A percentile compares a stretch with the other conserved stretches of the same genome.
These are phyloP conservation scores for Peribolospora kevripleyi DNA, from an alignment of 768 basidiomycete genomes.

Conservation along the genomic window DNA sequence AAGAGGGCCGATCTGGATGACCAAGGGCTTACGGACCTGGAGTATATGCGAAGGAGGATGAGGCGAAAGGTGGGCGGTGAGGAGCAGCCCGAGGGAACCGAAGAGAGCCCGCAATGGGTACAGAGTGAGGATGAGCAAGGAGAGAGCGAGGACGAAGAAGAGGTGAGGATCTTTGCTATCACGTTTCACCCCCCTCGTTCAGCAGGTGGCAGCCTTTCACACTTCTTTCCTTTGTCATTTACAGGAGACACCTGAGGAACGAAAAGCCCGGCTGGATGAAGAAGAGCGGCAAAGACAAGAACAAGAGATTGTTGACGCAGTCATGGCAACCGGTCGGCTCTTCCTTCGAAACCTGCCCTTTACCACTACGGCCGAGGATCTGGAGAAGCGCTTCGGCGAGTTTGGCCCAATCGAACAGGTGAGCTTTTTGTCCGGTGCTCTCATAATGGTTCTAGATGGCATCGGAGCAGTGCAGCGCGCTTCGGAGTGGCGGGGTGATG, in stretches of 20 bases:
- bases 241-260: neutral
- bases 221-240: too few species aligned
- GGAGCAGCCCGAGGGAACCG: too few species aligned
- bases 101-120: too few species aligned
- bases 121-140: constrained; percentile 1
- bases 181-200: too few species aligned
- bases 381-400: constrained; percentile 36
- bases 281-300: constrained; percentile 9
- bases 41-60: constrained; percentile 38
- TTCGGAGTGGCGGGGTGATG: too few species aligned
- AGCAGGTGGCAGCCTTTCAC: too few species aligned
- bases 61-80: constrained; percentile 9
- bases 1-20: constrained; percentile 11
- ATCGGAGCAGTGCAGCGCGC: too few species aligned
- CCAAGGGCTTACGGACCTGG: constrained; percentile 36
- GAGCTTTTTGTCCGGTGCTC: constrained; percentile 14
- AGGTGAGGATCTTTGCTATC: neutral
- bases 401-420: constrained; percentile 62
- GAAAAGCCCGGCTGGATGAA: neutral
- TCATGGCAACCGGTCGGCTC: constrained; percentile 49
- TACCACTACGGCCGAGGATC: constrained; percentile 46
- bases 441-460: too few species aligned
- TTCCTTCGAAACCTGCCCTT: constrained; percentile 93
- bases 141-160: constrained; percentile 10
- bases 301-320: constrained; percentile 23